Conservation (phyloP, 2,329 filamentous ascomycete genomes). For the Penicillium sp. region DNA sequence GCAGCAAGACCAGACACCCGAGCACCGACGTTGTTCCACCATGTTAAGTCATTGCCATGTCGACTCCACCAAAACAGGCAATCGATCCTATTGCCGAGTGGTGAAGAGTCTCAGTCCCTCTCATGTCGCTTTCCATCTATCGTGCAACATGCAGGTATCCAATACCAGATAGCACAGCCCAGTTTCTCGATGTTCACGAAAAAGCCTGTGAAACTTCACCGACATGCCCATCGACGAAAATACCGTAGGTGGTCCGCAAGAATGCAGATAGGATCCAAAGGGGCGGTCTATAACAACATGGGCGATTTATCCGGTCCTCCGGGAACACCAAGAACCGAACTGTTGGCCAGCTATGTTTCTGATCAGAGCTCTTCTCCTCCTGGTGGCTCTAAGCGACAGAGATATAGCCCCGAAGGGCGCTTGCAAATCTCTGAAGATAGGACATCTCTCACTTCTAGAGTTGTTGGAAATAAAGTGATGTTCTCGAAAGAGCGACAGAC, state of each 20-base stretch:
- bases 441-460: not conserved
- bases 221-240: slow-evolving; percentile 20
- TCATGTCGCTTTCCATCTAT: not conserved
- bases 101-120: not conserved
- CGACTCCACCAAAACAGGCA: not conserved
- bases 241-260: slow-evolving; percentile 39
- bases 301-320: slow-evolving; percentile 33
- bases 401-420: not conserved
- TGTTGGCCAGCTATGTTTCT: slow-evolving; percentile 24
- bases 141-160: not conserved
- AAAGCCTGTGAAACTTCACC: not conserved
- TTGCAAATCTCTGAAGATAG: not conserved
- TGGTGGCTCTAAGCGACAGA: not conserved
- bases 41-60: slow-evolving; percentile 1
- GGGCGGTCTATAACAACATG: slow-evolving; percentile 12
- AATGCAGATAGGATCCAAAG: slow-evolving; percentile 35
- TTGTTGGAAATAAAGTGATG: not conserved
- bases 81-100: not conserved
- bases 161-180: not conserved
- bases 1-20: not conserved
- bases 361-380: slow-evolving; percentile 6
- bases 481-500: not conserved
- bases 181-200: not conserved
- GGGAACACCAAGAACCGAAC: slow-evolving; percentile 35
- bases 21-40: not conserved